Evolutionary conservation across 2,329 filamentous ascomycete species (phyloP).

Genomic region (Fusarium armeniacum): DNA sequence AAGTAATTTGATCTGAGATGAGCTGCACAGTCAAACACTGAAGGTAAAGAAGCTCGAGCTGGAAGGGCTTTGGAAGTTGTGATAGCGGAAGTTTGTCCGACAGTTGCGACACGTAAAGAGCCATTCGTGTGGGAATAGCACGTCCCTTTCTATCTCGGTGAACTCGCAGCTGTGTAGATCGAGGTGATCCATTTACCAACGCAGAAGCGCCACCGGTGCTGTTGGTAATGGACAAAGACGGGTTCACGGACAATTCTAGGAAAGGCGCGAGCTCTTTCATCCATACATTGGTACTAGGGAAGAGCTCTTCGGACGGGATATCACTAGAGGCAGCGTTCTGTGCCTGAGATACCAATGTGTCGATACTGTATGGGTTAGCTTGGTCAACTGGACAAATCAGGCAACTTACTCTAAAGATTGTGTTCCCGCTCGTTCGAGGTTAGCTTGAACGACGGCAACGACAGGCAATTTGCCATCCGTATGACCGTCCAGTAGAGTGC

Average conservation of each 20-base stretch:
- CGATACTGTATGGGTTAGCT: slow-evolving; percentile 57
- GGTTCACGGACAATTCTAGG: slow-evolving; percentile 65
- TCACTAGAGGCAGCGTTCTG: slow-evolving; percentile 52
- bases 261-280: slow-evolving; percentile 70
- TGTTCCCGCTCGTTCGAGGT: slow-evolving; percentile 64
- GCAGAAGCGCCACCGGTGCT: slow-evolving; percentile 78
- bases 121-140: slow-evolving; percentile 81
- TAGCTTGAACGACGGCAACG: slow-evolving; percentile 67
- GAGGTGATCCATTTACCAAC: slow-evolving; percentile 62
- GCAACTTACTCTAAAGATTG: slow-evolving; percentile 65
- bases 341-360: slow-evolving; percentile 66
- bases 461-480: slow-evolving; percentile 60
- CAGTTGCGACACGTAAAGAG: slow-evolving; percentile 75
- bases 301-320: slow-evolving; percentile 61
- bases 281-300: slow-evolving; percentile 78
- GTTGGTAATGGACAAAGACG: slow-evolving; percentile 80
- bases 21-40: slow-evolving; percentile 66
- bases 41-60: slow-evolving; percentile 66
- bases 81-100: slow-evolving; percentile 61
- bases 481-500: slow-evolving; percentile 61
- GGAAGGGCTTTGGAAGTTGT: slow-evolving; percentile 58
- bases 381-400: background rate
- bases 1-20: slow-evolving; percentile 67
- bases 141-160: slow-evolving; percentile 76
- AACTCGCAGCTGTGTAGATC: slow-evolving; percentile 51